Base-by-base conservation (phyloP, 108 stramenopile genomes). In the Pinguiococcus pyrenoidosus region DNA sequence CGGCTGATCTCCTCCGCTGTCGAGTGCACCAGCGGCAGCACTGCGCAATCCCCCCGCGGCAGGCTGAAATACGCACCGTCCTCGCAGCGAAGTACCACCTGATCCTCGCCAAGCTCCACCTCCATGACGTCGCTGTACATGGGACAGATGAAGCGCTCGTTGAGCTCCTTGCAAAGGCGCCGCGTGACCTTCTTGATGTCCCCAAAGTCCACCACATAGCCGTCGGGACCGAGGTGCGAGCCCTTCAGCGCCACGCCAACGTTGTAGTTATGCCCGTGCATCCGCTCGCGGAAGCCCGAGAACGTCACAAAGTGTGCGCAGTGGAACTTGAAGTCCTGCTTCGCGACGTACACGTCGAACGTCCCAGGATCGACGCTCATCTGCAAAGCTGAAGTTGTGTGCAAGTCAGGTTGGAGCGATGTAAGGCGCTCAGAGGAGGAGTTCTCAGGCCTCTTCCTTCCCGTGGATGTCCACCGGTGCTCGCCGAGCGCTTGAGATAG, bases 291-390 rank as follows among this genome's bases (percentile, higher is more conserved):
- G 57, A 81, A 94, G 13, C 86, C 86, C 22, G 75, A 50, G 67
- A 73, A 94, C 1, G 85, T 85, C 6, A 92, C 87, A 56, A 94
- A 94, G 56, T 94, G 92, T 14, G 92, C 84, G 13, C 86, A 87
- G 73, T 87, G 84, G 77, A 94, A 94, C 68, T 94, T 94, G 74
- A 94, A 91, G 34, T 82, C 78, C 32, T 87, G 82, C 59, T 86
- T 88, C 18, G 68, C 64, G 29, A 86, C 80, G 44, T 52, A 62
- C 0, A 89, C 78, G 64, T 83, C 79, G 54, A 81, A 82, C 21
- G 14, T n/a, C n/a, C n/a, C n/a, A n/a, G n/a, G n/a, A n/a, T n/a
- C n/a, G n/a, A n/a, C n/a, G n/a, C n/a, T n/a, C n/a, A n/a, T n/a
- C n/a, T n/a, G n/a, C n/a, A n/a, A n/a, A n/a, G n/a, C n/a, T n/a